phyloP scores from a whole-genome alignment of 805 yeast genomes.

The Nakazawaea siamensis region DNA sequence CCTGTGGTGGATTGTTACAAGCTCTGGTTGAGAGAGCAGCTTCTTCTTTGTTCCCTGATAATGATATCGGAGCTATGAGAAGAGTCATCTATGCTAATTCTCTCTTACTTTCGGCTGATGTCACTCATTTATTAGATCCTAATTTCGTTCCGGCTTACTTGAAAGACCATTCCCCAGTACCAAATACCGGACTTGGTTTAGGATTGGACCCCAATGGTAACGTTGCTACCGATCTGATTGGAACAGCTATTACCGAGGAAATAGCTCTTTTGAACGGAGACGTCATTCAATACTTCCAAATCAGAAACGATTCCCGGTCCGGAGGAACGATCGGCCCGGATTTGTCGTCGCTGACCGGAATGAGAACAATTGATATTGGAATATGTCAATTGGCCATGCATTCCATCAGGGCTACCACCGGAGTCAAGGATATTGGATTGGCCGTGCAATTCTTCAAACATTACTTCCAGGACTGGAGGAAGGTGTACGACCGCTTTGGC shows the following conservation, averaged over 20 bases:
- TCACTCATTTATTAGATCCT: conserved; percentile 76
- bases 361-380: conserved; percentile 73
- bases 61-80: neutral
- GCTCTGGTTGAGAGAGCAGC: conserved; percentile 50
- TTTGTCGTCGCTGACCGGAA: conserved; percentile 55
- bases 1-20: conserved; percentile 68
- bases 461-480: conserved; percentile 62
- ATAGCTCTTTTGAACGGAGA: conserved; percentile 60
- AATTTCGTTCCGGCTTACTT: conserved; percentile 59
- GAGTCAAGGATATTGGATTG: conserved; percentile 67
- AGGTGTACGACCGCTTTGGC: conserved; percentile 40
- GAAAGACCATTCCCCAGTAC: conserved; percentile 72
- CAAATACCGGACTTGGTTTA: conserved; percentile 67
- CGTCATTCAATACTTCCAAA: conserved; percentile 71
- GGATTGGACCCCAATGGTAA: conserved; percentile 74
- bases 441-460: conserved; percentile 67
- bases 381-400: conserved; percentile 84
- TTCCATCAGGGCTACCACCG: conserved; percentile 74
- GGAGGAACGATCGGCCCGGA: conserved; percentile 88
- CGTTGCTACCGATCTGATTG: conserved; percentile 75
- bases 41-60: conserved; percentile 2
- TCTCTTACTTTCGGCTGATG: conserved; percentile 76
- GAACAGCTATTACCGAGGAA: conserved; percentile 61
- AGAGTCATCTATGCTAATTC: conserved; percentile 47
- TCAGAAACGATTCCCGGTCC: conserved; percentile 75